Evolutionary conservation across 176 grass and related monocot species (phyloP).

Genomic region (Avena atlantica): DNA sequence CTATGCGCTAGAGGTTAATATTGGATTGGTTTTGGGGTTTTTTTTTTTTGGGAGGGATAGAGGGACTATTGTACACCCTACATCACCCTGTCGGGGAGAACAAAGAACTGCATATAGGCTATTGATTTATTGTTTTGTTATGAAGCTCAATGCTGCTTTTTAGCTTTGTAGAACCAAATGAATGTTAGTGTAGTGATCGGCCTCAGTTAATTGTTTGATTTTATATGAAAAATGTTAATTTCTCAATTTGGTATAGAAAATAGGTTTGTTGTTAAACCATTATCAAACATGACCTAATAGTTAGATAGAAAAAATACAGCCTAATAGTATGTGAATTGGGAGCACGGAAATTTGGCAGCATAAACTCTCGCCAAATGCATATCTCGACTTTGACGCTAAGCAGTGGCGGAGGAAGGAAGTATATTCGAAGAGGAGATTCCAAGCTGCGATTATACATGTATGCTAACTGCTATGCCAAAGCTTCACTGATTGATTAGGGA

Average conservation of each 20-base stretch:
- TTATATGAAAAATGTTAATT: too few relatives aligned
- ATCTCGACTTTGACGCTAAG: not conserved
- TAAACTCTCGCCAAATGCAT: not conserved
- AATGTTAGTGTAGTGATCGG: not conserved
- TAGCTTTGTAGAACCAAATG: not conserved
- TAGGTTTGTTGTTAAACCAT: not conserved
- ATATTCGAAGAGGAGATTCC: slow-evolving; percentile 27
- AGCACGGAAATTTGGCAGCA: not conserved
- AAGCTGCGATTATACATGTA: not conserved
- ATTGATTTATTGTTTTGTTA: too few relatives aligned
- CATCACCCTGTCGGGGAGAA: too few relatives aligned
- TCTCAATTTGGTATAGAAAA: too few relatives aligned
- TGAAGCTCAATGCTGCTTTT: not conserved
- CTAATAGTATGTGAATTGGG: not conserved
- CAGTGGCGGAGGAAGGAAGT: too few relatives aligned
- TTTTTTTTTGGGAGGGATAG: too few relatives aligned
- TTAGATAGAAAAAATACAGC: not conserved
- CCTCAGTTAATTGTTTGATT: not conserved
- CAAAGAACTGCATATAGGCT: too few relatives aligned
- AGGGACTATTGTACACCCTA: too few relatives aligned
- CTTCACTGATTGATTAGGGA: not conserved
- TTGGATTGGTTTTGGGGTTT: too few relatives aligned
- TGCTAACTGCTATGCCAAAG: not conserved
- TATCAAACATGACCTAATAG: not conserved
- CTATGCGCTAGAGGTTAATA: too few relatives aligned